Conservation (phyloP, 2,329 filamentous ascomycete species). For the Cercospora sesami region DNA sequence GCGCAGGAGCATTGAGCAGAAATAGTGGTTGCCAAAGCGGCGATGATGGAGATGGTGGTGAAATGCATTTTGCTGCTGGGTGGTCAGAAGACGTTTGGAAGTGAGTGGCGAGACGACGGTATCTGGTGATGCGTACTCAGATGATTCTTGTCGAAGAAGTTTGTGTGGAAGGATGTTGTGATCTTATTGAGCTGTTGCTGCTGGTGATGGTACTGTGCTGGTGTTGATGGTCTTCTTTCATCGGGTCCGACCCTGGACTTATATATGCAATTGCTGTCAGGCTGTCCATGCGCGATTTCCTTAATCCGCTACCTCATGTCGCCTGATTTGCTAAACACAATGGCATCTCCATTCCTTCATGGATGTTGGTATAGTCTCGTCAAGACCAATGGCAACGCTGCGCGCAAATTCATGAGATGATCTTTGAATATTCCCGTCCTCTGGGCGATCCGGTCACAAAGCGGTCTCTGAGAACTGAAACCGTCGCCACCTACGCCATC, state of each 20-base stretch:
- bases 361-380: background rate
- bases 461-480: background rate
- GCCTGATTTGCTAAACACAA: background rate
- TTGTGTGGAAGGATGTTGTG: background rate
- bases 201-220: background rate
- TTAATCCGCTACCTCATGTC: background rate
- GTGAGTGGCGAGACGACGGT: background rate
- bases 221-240: background rate
- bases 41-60: background rate
- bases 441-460: background rate
- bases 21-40: background rate
- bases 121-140: background rate
- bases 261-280: background rate
- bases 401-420: background rate
- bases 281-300: background rate
- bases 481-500: background rate
- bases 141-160: background rate
- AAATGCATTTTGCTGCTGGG: background rate
- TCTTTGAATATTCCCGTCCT: background rate
- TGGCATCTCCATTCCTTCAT: background rate
- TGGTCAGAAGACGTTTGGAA: background rate
- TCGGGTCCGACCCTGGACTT: background rate
- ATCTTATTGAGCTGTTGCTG: background rate
- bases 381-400: background rate
- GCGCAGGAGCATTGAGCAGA: background rate